Base-by-base conservation (phyloP, 2,329 filamentous ascomycete species). In the Septoria petroselini region DNA sequence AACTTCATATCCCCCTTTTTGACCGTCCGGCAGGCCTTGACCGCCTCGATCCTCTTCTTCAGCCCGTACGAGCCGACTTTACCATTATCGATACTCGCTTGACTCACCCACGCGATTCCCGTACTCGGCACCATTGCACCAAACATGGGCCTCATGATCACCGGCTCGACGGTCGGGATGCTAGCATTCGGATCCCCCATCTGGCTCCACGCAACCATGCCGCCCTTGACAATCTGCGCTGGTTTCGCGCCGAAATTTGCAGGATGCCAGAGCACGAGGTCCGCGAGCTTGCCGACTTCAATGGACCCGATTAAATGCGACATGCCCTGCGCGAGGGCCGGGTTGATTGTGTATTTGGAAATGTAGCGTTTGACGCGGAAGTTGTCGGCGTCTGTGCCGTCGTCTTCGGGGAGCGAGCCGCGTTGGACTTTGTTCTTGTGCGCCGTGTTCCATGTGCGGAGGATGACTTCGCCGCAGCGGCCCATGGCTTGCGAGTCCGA, bases 401-500 rank as follows among this genome's bases (percentile, higher is more conserved):
- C 77, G 62, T 97, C 91, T 73, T 95, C 87, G 5, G 80, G 74
- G 21, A 97, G 71, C 1, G 70, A 65, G 0, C 91, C 91, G 7
- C 91, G 80, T 71, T 96, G 90, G 14, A 84, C 67, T 71, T 95
- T 95, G 69, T 97, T 97, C 80, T 96, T 96, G 72, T 96, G 89
- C 0, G 91, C 91, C 2, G 91, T 97, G 71, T 96, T 91, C 91
- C 91, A 97, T 0, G 91, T 96, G 9, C 91, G 82, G 18, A 94
- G 76, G 53, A 97, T 82, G 46, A 97, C 91, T 73, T 97, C 91
- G 57, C 91, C 91, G 66, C 89, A 95, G 42, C 91, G 86, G 49
- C 91, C 91, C 91, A 97, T 97, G 62, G 91, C 91, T 71, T 97
- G 91, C 0, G 86, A 91, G 72, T 97, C 91, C 1, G 85, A 91